A percentile compares a stretch with the other conserved stretches of the same genome.
These are phyloP conservation scores for Beta macrorhiza DNA, from an alignment of 179 eudicot genomes.

Conservation along the genomic window DNA sequence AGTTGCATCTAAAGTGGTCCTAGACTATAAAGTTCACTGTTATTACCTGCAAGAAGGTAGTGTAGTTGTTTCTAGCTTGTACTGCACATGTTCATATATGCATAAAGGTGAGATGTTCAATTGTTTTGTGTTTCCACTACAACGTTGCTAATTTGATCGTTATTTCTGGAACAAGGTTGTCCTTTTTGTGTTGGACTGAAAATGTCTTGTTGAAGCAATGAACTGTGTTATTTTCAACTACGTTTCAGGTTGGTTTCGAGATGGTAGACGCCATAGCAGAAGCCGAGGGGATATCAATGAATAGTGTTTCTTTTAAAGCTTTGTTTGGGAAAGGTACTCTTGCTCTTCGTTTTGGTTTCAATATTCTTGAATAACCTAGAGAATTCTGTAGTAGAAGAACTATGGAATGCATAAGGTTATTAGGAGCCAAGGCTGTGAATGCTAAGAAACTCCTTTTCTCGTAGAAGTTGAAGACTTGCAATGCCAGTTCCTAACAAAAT, in stretches of 20 bases:
- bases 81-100: no score
- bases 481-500: no score
- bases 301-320: constrained; percentile 67
- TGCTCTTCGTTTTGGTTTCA: neutral
- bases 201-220: neutral
- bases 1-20: no score
- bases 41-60: no score
- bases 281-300: constrained; percentile 79
- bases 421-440: neutral
- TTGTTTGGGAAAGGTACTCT: constrained; percentile 73
- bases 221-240: neutral
- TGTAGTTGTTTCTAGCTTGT: no score
- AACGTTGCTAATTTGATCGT: no score
- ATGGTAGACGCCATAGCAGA: constrained; percentile 80
- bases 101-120: no score
- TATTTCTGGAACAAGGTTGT: no score
- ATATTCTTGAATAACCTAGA: neutral
- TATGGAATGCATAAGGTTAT: neutral
- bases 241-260: constrained; percentile 80
- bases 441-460: no score
- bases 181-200: neutral
- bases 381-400: neutral
- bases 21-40: no score
- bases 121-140: no score
- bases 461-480: no score